Percentiles rank a stretch among this genome's conserved stretches.
Evolutionary conservation across 257 asterid genomes (phyloP).

Genomic region (Gentiana dahurica): DNA sequence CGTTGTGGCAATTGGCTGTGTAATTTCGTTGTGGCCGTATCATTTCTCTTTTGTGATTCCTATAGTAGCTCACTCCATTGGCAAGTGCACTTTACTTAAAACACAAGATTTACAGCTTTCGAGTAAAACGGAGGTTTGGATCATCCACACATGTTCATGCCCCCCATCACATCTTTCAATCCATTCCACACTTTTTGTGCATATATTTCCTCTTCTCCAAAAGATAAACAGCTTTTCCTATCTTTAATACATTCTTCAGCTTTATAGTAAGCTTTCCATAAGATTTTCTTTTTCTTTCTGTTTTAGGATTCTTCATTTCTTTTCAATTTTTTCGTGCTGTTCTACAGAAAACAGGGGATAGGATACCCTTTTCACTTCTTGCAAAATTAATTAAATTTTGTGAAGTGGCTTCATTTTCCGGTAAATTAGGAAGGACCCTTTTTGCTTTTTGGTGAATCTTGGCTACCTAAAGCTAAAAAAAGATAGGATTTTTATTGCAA

Average conservation of each 20-base stretch:
- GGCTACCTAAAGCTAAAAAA: background rate
- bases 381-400: background rate
- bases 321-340: background rate
- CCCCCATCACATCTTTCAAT: background rate
- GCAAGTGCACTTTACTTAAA: too few relatives aligned
- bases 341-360: too few relatives aligned
- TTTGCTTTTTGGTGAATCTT: background rate
- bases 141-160: too few relatives aligned
- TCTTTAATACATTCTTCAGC: background rate
- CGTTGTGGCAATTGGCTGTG: too few relatives aligned
- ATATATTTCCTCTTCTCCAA: background rate
- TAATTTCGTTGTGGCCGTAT: too few relatives aligned
- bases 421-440: background rate
- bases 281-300: too few relatives aligned
- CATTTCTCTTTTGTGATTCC: too few relatives aligned
- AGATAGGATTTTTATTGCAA: background rate
- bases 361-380: background rate
- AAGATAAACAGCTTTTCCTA: background rate
- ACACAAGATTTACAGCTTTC: too few relatives aligned
- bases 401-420: background rate
- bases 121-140: too few relatives aligned
- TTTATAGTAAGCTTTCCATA: too few relatives aligned
- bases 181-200: background rate
- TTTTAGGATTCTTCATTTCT: background rate
- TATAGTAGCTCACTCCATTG: too few relatives aligned